Evolutionary conservation across 2,329 filamentous ascomycete species (phyloP).

Genomic region (Botrytis elliptica): DNA sequence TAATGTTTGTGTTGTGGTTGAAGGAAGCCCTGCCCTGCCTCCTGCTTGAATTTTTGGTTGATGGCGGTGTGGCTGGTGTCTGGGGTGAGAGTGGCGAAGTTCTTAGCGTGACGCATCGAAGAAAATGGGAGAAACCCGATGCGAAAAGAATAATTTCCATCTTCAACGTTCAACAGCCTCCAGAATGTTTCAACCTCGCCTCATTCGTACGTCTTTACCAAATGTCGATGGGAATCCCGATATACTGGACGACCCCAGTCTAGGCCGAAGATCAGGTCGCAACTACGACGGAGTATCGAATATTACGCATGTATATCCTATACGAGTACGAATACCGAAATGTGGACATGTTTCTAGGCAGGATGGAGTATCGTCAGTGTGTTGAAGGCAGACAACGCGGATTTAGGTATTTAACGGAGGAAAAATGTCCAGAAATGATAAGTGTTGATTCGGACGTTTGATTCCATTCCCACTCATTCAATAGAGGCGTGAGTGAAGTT

Average conservation of each 20-base stretch:
- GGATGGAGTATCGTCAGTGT: not conserved
- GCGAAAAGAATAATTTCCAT: not conserved
- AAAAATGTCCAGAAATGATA: too few species aligned
- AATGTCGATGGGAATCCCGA: not conserved
- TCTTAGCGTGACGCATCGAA: constrained; percentile 1
- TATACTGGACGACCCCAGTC: not conserved
- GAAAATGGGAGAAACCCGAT: constrained; percentile 1
- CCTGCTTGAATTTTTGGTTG: not conserved
- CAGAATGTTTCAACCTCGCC: not conserved
- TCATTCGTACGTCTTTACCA: not conserved
- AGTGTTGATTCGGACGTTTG: not conserved
- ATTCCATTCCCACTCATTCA: not conserved
- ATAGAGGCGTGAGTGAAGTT: not conserved
- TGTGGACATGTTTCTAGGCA: not conserved
- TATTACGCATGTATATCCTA: not conserved
- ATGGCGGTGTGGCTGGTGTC: not conserved
- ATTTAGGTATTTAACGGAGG: not conserved
- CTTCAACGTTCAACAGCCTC: not conserved
- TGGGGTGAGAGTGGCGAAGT: not conserved
- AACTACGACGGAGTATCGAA: not conserved
- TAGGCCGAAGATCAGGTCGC: not conserved
- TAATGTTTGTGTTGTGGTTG: not conserved
- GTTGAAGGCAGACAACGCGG: not conserved
- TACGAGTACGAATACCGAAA: not conserved
- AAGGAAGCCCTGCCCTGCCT: not conserved